Evolutionary conservation across 2,329 filamentous ascomycete genomes (phyloP).

Genomic region (Sporothrix schenckii): DNA sequence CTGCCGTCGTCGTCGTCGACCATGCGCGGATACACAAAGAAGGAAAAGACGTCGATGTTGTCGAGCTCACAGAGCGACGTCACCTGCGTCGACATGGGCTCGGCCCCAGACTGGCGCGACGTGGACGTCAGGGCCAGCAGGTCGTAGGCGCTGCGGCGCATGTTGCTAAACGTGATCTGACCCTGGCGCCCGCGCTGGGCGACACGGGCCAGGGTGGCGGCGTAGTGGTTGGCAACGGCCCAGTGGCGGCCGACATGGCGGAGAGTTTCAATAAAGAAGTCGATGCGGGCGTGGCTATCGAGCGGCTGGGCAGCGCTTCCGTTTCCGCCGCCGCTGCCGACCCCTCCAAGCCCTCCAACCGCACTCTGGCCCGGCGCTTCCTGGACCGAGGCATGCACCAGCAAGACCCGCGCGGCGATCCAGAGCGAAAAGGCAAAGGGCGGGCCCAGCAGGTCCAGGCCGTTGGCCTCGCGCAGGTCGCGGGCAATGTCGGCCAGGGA

Average conservation of each 20-base stretch:
- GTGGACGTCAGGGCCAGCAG: slow-evolving; percentile 84
- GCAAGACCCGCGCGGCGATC: slow-evolving; percentile 82
- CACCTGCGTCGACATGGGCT: slow-evolving; percentile 64
- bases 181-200: slow-evolving; percentile 82
- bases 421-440: slow-evolving; percentile 91
- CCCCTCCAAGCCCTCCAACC: no score
- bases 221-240: slow-evolving; percentile 84
- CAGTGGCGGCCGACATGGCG: slow-evolving; percentile 80
- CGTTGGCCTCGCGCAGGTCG: slow-evolving; percentile 73
- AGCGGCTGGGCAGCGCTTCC: slow-evolving; percentile 56
- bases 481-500: slow-evolving; percentile 77
- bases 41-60: slow-evolving; percentile 89
- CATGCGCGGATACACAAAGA: slow-evolving; percentile 79
- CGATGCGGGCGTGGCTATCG: slow-evolving; percentile 66
- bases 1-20: background rate
- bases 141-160: slow-evolving; percentile 83
- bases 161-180: slow-evolving; percentile 83
- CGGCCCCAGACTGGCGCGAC: slow-evolving; percentile 63
- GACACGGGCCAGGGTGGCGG: slow-evolving; percentile 74
- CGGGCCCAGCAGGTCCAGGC: slow-evolving; percentile 80
- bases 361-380: background rate
- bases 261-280: slow-evolving; percentile 80
- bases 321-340: background rate
- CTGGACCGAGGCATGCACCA: slow-evolving; percentile 90
- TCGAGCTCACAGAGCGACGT: slow-evolving; percentile 81